Base-by-base conservation (phyloP, 805 yeast species). In the Starmerella etchellsii region DNA sequence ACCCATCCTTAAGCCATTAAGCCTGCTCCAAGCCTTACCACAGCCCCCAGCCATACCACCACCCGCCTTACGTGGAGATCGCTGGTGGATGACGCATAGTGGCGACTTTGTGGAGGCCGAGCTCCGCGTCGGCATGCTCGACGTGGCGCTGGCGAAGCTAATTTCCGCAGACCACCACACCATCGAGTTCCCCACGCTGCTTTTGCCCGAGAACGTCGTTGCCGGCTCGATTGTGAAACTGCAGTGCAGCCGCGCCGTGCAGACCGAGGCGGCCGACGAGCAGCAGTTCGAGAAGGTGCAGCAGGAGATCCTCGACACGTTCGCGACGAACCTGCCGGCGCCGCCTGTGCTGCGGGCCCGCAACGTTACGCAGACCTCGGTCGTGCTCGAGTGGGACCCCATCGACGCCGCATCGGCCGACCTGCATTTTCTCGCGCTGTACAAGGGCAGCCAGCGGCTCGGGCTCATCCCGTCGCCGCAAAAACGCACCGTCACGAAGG, bases 171-270 rank as follows among this genome's bases (percentile, higher is more conserved):
- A 88, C 59, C 97, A 88, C 60, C 95, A 87, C 57, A 69, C 88
- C 46, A 87, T 91, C 49, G 98, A 91, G 56, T 91, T 88, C 54
- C 98, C 98, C n/a, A 84, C 97, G 3, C 76, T 88, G 42, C 66
- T 91, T 40, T 66, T 91, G 34, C 98, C 98, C 8, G 81, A 78
- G 51, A 87, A 88, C 30, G 91, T 87, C 27, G 71, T 73, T 49
- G 93, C 97, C 1, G 98, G 98, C 2, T 81, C 95, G 11, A 80
- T 91, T 39, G 83, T 91, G 37, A 80, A 79, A 53, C 78, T 91
- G 59, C 73, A 69, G 43, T 87, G 95, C 58, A 85, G 80, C 39
- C 78, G 81, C 47, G 93, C 87, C 55, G 53, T 67, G 3, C 73
- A 69, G 33, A 71, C 76, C 28, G 95, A 88, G 56, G 51, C 58